phyloP scores from a whole-genome alignment of 805 yeast species.

The Candida incommunis region DNA sequence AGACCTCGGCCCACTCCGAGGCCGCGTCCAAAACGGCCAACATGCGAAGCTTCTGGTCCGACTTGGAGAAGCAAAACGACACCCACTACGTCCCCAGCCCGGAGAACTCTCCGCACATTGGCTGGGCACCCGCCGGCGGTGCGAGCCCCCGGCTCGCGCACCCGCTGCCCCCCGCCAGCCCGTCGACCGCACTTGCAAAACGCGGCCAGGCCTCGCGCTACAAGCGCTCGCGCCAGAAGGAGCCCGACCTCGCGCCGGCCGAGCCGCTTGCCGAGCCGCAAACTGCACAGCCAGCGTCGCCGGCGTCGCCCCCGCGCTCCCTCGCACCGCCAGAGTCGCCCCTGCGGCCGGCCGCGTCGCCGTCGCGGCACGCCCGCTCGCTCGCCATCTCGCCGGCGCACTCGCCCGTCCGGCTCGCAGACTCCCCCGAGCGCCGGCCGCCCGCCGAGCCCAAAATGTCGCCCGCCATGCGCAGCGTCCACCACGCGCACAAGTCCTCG shows the following conservation, averaged over 20 bases:
- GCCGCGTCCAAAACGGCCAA: neutral
- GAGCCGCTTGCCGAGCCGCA: neutral
- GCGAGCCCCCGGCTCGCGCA: neutral
- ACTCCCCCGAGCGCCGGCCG: neutral
- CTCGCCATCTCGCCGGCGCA: neutral
- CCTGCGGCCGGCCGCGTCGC: neutral
- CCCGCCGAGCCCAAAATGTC: neutral
- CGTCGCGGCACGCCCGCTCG: neutral
- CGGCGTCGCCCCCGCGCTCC: neutral
- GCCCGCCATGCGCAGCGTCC: neutral
- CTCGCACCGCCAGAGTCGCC: neutral
- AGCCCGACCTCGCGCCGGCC: neutral
- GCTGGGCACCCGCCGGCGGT: neutral
- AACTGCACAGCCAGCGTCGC: neutral
- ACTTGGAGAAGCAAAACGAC: neutral
- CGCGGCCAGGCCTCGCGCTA: constrained; percentile 1
- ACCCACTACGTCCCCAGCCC: neutral
- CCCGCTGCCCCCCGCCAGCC: too few relatives aligned
- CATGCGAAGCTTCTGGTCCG: neutral
- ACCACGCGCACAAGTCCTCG: constrained; percentile 6
- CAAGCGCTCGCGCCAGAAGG: constrained; percentile 1
- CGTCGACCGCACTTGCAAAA: neutral
- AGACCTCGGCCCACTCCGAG: neutral
- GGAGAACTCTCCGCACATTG: constrained; percentile 1
- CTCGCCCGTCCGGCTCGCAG: neutral